A percentile compares a stretch with the other conserved stretches of the same genome.
phyloP scores from a whole-genome alignment of 805 yeast species.

The Wickerhamomyces tratensis region DNA sequence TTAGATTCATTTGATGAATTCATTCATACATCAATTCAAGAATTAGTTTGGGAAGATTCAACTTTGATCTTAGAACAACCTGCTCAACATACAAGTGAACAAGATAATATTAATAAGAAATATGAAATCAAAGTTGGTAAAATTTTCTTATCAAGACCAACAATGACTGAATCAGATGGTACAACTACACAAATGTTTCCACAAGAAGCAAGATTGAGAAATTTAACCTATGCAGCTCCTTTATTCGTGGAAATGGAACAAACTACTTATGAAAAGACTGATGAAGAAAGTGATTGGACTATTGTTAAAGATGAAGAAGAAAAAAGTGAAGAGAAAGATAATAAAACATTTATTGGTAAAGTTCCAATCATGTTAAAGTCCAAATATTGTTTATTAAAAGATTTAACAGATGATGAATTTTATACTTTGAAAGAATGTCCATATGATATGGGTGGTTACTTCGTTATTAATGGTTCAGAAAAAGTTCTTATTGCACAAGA shows the following conservation, averaged over 20 bases:
- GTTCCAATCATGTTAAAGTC: slow-evolving; percentile 98
- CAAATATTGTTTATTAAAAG: slow-evolving; percentile 88
- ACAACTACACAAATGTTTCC: slow-evolving; percentile 98
- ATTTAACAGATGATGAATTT: slow-evolving; percentile 83
- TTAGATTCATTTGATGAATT: slow-evolving; percentile 97
- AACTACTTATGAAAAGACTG: slow-evolving; percentile 76
- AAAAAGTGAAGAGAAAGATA: slow-evolving; percentile 60
- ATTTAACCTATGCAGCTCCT: slow-evolving; percentile 93
- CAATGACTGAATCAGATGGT: slow-evolving; percentile 99
- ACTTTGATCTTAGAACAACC: slow-evolving; percentile 93
- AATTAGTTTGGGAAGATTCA: slow-evolving; percentile 91
- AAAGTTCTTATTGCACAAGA: slow-evolving; percentile 98
- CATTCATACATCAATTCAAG: slow-evolving; percentile 93
- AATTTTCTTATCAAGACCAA: slow-evolving; percentile 91
- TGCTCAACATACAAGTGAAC: slow-evolving; percentile 91
- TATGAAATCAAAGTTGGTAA: slow-evolving; percentile 98
- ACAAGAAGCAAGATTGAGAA: slow-evolving; percentile 95
- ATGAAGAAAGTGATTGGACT: slow-evolving; percentile 60
- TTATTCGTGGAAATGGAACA: slow-evolving; percentile 93
- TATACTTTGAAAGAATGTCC: slow-evolving; percentile 98
- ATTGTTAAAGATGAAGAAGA: slow-evolving; percentile 36
- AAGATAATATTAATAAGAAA: slow-evolving; percentile 82
- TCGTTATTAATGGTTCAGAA: slow-evolving; percentile 96
- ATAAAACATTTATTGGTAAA: slow-evolving; percentile 87
- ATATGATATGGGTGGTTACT: slow-evolving; percentile 99